Evolutionary conservation across 2,329 filamentous ascomycete species (phyloP).

Genomic region (Sclerotinia spermophila): DNA sequence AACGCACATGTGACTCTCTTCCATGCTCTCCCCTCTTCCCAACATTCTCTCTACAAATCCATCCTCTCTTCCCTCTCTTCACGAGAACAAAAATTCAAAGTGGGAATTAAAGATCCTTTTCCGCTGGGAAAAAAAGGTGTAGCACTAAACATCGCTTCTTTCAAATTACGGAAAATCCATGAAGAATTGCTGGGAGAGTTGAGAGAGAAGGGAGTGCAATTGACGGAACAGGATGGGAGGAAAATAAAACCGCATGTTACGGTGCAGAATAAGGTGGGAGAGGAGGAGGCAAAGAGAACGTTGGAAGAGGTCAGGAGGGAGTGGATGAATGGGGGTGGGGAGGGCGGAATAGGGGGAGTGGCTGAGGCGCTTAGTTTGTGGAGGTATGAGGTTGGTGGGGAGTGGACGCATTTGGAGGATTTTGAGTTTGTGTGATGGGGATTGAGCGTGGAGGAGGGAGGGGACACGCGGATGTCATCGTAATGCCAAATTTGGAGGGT

Average conservation of each 20-base stretch:
- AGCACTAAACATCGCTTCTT: background rate
- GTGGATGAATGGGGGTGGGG: background rate
- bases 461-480: too few species aligned
- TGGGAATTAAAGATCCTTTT: slow-evolving; percentile 8
- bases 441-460: background rate
- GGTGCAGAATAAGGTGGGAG: slow-evolving; percentile 20
- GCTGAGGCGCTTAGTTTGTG: slow-evolving; percentile 17
- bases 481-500: background rate
- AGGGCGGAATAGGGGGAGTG: background rate
- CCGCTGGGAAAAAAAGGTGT: background rate
- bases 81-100: slow-evolving; percentile 12
- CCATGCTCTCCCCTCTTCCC: slow-evolving; percentile 14
- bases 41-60: background rate
- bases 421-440: slow-evolving; percentile 2
- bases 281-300: slow-evolving; percentile 12
- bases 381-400: slow-evolving; percentile 20
- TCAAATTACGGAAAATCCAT: background rate
- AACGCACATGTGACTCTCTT: slow-evolving; percentile 20
- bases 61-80: background rate
- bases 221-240: slow-evolving; percentile 18
- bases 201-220: background rate
- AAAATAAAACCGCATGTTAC: slow-evolving; percentile 18
- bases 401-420: slow-evolving; percentile 19
- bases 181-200: background rate
- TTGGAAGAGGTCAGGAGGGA: slow-evolving; percentile 2